Evolutionary conservation across 2,329 filamentous ascomycete species (phyloP), one percentile per base, ranked within the genome.

Genomic region (Hypoxylon sp.): DNA sequence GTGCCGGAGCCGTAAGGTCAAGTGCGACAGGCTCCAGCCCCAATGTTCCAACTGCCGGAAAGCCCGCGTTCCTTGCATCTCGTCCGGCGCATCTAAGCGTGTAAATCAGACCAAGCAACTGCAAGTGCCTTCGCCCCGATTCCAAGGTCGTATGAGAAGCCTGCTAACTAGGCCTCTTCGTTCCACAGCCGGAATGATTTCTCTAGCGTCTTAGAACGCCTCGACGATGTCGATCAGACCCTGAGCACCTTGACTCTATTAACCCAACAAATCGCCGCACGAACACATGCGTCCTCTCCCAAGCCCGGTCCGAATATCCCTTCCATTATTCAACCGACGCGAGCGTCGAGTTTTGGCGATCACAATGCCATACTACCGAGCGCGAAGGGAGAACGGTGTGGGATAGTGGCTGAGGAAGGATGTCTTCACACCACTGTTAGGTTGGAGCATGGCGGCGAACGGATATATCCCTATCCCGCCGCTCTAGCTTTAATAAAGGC

Each of bases 31-130:
- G 31, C 47, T 44, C 8, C 61, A 65, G 42, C 67, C 63, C 7
- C 47, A 66, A n/a, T 69, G 65, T 55, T 67, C 65, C n/a, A 72
- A 67, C 31, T 72, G 65, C 29, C 51, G 51, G 27, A 65, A 60
- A 44, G 15, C 37, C 11, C 42, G 55, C 32, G 44, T 50, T n/a
- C 13, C 50, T 44, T 50, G 48, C 35, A 44, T 44, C 10, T 59
- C 42, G 3, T 50, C 44, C 24, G 42, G 44, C 35, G 35, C 44
- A 35, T 48, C 65, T 24, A 72, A 72, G 42, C 70, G 67, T 5
- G 69, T 69, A 2, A 74, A 74, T 11, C 67, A 72, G 24, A 70
- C 70, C 32, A 72, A 74, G 27, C 60, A 72, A 39, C 39, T 74
- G 72, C 60, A 62, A 57, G 69, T 62, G n/a, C 6, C 29, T 55